Base-by-base conservation (phyloP, 2,329 filamentous ascomycete genomes). In the Paecilomyces variotii region DNA sequence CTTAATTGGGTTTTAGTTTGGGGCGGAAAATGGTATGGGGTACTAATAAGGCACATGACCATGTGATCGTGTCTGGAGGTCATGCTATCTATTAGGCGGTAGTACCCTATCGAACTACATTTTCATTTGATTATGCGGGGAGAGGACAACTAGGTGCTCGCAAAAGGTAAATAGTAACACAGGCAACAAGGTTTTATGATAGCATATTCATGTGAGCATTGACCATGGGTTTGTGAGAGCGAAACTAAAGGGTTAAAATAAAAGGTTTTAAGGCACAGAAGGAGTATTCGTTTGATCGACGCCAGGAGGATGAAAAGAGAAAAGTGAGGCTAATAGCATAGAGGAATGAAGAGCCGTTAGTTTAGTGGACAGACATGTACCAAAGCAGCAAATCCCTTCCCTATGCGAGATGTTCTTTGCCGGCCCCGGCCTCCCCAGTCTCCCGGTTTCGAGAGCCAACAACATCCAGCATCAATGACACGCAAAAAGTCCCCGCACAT, bases 281-380 rank as follows among this genome's bases (percentile, higher is more conserved):
- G 61, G 59, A 63, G 61, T 62, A 65, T 64, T 65, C 61, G 63
- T 65, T 65, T 64, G 62, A 61, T 64, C 66, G 66, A 67, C 68
- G 67, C 69, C 68, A 67, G 68, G 14, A 50, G 25, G 67, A 65
- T 66, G 67, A 66, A 65, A 68, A 66, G 65, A 64, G 67, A 70
- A 68, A 70, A 70, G 70, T 69, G 68, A 72, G 69, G 71, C 71
- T 74, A 72, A 72, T 70, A 71, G 67, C 70, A 73, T 73, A 71
- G 70, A 71, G 68, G 67, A 28, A 72, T 70, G 68, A 70, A 69
- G 66, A 70, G 67, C 65, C 69, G 63, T 71, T 70, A 51, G 39
- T 45, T 45, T 45, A 70, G 66, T 68, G 67, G 70, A 68, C 66
- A 71, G 67, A 72, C 65, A 71, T 67, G 63, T 67, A 66, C 63